A percentile compares a stretch with the other conserved stretches of the same genome.
Conservation (phyloP, 129 eudicot species). For the Lactuca sativa region DNA sequence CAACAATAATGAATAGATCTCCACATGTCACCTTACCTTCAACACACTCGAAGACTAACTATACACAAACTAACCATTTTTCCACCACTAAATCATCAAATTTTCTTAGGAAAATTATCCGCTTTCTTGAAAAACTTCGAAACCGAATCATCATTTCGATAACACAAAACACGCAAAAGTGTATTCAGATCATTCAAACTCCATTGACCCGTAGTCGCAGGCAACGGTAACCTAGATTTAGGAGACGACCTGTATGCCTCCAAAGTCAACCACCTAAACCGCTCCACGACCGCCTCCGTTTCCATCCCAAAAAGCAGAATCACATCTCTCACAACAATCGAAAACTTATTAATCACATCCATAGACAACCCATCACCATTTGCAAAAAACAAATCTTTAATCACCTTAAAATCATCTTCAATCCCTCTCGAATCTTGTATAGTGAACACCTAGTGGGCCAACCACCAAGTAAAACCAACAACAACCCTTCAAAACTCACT, state of each 20-base stretch:
- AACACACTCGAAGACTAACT: too few relatives aligned
- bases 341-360: constrained; percentile 73
- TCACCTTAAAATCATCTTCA: constrained; percentile 83
- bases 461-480: constrained; percentile 91
- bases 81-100: constrained; percentile 16
- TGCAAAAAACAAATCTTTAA: constrained; percentile 88
- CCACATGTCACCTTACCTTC: too few relatives aligned
- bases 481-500: constrained; percentile 85
- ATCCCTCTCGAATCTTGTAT: constrained; percentile 64
- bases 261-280: constrained; percentile 68
- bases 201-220: constrained; percentile 98
- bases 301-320: constrained; percentile 73
- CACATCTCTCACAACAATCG: constrained; percentile 67
- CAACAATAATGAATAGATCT: too few relatives aligned
- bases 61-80: too few relatives aligned
- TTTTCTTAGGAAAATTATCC: constrained; percentile 85
- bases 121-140: constrained; percentile 88
- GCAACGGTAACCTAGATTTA: constrained; percentile 79
- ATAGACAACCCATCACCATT: constrained; percentile 92
- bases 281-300: constrained; percentile 70
- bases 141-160: constrained; percentile 88
- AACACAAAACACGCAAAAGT: constrained; percentile 82
- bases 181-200: constrained; percentile 84
- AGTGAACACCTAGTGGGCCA: constrained; percentile 79
- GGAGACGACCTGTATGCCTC: constrained; percentile 88